Percentiles rank a stretch among this genome's conserved stretches.
Conservation (phyloP, 139 green algal genomes). For the Penium margaritaceum region DNA sequence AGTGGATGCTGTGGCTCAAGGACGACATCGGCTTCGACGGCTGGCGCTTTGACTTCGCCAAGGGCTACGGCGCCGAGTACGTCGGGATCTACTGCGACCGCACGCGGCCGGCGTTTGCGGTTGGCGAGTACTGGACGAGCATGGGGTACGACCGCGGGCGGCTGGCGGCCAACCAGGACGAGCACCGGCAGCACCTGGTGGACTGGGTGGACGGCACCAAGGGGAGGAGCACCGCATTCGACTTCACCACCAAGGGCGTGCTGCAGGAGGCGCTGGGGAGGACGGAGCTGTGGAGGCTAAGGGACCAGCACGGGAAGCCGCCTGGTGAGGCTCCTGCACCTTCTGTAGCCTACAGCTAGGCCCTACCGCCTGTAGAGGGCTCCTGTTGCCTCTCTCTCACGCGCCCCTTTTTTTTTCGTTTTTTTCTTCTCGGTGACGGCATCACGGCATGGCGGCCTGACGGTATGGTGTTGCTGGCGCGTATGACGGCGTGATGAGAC, state of each 20-base stretch:
- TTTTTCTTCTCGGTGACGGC: neutral
- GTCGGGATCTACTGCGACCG: conserved; percentile 52
- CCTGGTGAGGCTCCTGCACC: conserved; percentile 20
- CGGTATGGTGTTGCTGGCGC: neutral
- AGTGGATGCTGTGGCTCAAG: conserved; percentile 69
- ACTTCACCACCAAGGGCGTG: conserved; percentile 62
- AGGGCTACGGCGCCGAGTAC: conserved; percentile 35
- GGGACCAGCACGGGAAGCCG: conserved; percentile 41
- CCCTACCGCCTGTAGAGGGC: no score
- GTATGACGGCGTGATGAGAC: neutral
- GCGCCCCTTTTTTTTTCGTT: neutral
- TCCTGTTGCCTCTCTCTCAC: no score
- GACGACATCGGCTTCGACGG: conserved; percentile 59
- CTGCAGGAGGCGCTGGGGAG: conserved; percentile 48
- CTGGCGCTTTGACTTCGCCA: conserved; percentile 57
- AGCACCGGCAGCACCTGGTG: conserved; percentile 48
- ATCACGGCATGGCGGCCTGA: neutral
- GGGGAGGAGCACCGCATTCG: conserved; percentile 46
- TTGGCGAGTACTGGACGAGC: conserved; percentile 69
- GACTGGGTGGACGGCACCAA: conserved; percentile 51
- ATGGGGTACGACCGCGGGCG: conserved; percentile 23
- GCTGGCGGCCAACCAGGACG: conserved; percentile 41
- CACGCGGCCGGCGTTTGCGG: conserved; percentile 51
- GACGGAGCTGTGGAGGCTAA: conserved; percentile 37
- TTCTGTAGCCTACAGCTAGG: no score